These are phyloP conservation scores for Colletotrichum sp. DNA, from an alignment of 2,329 filamentous ascomycete genomes.

Conservation along the genomic window DNA sequence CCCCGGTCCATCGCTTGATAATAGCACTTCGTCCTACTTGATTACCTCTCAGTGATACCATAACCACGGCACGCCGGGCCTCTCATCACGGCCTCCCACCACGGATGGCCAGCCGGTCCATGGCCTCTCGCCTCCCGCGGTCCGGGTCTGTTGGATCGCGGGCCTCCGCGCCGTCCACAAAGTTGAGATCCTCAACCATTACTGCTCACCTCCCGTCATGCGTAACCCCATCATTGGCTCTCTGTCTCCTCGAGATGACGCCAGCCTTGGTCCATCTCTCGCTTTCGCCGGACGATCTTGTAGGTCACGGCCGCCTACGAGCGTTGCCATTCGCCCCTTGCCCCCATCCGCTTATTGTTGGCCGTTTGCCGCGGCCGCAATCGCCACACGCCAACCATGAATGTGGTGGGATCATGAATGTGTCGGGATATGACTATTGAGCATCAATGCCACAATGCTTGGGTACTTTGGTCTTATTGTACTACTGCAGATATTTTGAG, in stretches of 20 bases:
- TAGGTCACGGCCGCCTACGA: not conserved
- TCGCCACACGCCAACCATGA: not conserved
- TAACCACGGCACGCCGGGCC: conserved; percentile 12
- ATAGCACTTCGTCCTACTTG: not conserved
- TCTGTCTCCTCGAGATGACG: not conserved
- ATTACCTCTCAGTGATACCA: not conserved
- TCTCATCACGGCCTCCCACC: not conserved
- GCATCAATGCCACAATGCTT: not conserved
- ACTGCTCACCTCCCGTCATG: not conserved
- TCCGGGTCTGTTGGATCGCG: not conserved
- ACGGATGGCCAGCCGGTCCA: conserved; percentile 3
- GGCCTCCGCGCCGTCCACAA: not conserved
- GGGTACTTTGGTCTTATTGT: not conserved
- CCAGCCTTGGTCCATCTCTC: not conserved
- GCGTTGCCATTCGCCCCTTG: not conserved
- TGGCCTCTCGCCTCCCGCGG: not conserved
- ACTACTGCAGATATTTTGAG: not conserved
- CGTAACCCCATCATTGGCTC: not conserved
- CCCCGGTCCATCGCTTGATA: not conserved
- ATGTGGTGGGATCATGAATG: not conserved
- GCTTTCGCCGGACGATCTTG: not conserved
- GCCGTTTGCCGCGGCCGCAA: not conserved
- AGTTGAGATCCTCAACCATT: not conserved
- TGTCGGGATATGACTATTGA: not conserved
- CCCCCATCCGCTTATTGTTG: not conserved